Evolutionary conservation across 352 stramenopile species (phyloP).

Genomic region (Elongisporangium anandrum): DNA sequence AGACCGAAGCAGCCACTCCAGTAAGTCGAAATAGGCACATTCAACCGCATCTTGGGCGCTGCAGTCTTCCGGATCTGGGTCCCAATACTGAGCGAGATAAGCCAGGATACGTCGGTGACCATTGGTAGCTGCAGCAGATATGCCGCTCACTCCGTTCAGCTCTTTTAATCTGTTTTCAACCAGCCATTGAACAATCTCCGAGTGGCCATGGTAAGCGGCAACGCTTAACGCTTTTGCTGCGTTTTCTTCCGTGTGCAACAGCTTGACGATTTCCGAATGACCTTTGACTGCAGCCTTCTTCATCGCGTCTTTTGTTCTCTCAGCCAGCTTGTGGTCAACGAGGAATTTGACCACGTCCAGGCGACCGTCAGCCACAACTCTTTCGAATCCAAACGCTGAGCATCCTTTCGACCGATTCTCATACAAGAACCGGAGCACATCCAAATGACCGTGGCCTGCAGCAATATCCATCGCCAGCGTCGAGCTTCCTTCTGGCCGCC

Average conservation of each 20-base stretch:
- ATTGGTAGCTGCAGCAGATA: no score
- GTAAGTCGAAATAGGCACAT: no score
- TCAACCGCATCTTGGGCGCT: no score
- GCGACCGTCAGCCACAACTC: conserved; percentile 5
- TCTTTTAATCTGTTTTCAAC: conserved; percentile 8
- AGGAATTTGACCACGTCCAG: conserved; percentile 11
- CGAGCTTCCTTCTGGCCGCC: conserved; percentile 8
- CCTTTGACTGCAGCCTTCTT: conserved; percentile 7
- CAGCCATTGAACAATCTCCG: conserved; percentile 17
- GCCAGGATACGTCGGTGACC: no score
- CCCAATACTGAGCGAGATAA: no score
- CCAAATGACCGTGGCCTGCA: conserved; percentile 17
- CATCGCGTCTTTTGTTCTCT: conserved; percentile 8
- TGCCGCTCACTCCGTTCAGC: neutral
- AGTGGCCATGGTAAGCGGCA: conserved; percentile 21
- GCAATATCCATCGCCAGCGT: conserved; percentile 19
- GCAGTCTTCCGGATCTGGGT: no score
- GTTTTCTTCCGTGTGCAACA: conserved; percentile 10
- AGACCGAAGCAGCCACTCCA: no score
- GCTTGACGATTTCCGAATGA: conserved; percentile 7
- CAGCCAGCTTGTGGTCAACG: conserved; percentile 6
- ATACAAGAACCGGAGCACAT: conserved; percentile 21
- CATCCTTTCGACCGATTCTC: conserved; percentile 16
- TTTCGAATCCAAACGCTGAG: conserved; percentile 21
- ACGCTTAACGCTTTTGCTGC: conserved; percentile 11